Evolutionary conservation across 1,139 yeast genomes (phyloP).

Genomic region (Maudiozyma humilis): DNA sequence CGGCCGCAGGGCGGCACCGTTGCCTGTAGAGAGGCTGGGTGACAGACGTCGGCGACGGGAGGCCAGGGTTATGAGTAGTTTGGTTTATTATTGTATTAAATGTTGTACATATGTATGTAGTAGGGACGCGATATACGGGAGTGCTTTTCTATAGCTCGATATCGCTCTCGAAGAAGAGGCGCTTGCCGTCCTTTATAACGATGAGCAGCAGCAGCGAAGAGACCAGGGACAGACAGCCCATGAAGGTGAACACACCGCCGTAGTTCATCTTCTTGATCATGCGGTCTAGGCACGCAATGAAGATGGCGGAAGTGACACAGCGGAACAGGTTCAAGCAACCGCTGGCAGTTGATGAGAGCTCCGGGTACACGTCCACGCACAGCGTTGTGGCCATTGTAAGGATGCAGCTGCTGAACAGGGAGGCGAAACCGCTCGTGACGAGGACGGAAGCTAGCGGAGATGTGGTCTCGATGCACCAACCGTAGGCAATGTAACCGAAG

Average conservation of each 20-base stretch:
- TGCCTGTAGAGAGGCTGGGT: no score
- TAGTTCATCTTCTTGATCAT: conserved; percentile 44
- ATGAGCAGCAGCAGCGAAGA: conserved; percentile 19
- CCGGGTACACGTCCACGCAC: conserved; percentile 52
- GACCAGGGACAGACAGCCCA: conserved; percentile 36
- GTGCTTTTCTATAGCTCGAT: not conserved
- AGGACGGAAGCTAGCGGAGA: conserved; percentile 49
- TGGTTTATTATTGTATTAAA: conserved; percentile 1
- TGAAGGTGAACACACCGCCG: conserved; percentile 57
- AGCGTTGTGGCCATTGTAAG: conserved; percentile 46
- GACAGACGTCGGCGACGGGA: no score
- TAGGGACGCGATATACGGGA: not conserved
- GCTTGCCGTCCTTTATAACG: conserved; percentile 26
- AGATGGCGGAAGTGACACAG: conserved; percentile 51
- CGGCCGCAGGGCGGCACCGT: no score
- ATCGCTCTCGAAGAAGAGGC: not conserved
- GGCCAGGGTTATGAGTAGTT: no score
- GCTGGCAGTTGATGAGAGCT: conserved; percentile 49
- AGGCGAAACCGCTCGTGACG: conserved; percentile 45
- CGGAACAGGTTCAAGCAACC: conserved; percentile 51
- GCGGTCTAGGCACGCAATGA: conserved; percentile 49
- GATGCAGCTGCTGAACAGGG: conserved; percentile 47
- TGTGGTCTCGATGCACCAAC: conserved; percentile 56
- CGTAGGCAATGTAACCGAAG: conserved; percentile 45
- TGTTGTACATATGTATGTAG: not conserved